These are phyloP conservation scores for Tricholoma furcatifolium DNA, from an alignment of 768 basidiomycete genomes.

Conservation along the genomic window DNA sequence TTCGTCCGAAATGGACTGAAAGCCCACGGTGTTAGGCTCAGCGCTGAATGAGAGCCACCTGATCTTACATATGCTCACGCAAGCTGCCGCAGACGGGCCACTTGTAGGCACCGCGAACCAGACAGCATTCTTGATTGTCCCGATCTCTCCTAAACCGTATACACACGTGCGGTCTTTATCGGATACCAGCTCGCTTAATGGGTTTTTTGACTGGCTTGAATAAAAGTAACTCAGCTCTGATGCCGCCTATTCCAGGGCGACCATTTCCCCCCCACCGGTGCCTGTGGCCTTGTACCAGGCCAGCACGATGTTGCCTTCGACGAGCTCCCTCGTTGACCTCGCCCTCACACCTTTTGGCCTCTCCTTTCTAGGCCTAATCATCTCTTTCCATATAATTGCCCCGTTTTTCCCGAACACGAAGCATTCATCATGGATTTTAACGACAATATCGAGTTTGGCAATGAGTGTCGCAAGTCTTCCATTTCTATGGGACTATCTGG, in stretches of 20 bases:
- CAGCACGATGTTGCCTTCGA: background rate
- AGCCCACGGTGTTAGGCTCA: no score
- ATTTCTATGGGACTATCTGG: conserved; percentile 17
- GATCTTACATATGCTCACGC: no score
- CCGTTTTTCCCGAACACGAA: conserved; percentile 7
- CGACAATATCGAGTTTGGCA: conserved; percentile 11
- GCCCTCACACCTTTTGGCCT: conserved; percentile 10
- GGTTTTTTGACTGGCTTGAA: background rate
- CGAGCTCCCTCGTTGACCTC: background rate
- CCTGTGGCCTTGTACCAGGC: background rate
- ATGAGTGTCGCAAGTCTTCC: conserved; percentile 14
- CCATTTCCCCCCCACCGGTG: no score
- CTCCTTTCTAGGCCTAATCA: conserved; percentile 18
- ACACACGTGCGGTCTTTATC: conserved; percentile 5
- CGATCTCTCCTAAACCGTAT: background rate
- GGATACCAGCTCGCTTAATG: background rate
- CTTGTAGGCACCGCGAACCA: background rate
- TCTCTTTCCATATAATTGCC: conserved; percentile 29
- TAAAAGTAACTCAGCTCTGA: background rate
- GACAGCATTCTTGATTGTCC: background rate
- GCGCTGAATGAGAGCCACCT: no score
- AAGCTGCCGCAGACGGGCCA: background rate
- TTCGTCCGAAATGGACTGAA: background rate
- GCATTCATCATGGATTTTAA: conserved; percentile 26
- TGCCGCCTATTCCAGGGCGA: background rate